Evolutionary conservation across 2,329 filamentous ascomycete genomes (phyloP), one percentile per base, ranked within the genome.

Genomic region (Diaporthe sp.): DNA sequence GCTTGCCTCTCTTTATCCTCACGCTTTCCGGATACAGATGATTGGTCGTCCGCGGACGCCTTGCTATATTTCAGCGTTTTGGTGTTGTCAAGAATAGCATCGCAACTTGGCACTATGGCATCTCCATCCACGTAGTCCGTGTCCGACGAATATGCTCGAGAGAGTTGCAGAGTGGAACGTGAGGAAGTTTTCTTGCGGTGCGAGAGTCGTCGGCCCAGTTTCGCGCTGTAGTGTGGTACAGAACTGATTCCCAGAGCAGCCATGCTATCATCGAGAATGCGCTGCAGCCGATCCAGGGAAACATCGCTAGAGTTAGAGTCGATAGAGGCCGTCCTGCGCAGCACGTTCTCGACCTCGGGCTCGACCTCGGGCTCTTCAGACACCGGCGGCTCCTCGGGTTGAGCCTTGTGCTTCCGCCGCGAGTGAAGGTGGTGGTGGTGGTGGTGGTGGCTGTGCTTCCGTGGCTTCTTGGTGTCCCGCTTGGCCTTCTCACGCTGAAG

Each of bases 111-210:
- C 1, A 98, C 95, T n/a, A 94, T 85, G 25, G 92, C 88, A 77
- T 98, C 95, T n/a, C 91, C 91, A 77, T 98, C 96, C 22, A 91
- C 86, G 79, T 93, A 94, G 75, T 98, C 96, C 0, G 95, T 97
- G 79, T 98, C 96, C 0, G 95, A 97, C 5, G 94, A 95, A 6
- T 88, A 89, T 1, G 86, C 85, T 20, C 86, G 87, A 79, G 82
- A 87, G 80, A 85, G 85, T 28, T 83, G 84, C 51, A 84, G 74
- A 8, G 82, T 82, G 44, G 82, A 81, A 68, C 83, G 82, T 80
- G 79, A 87, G 80, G 80, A 84, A 80, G 76, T 84, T 80, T 81
- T 87, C 84, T 82, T 84, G 58, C 77, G 81, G 61, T 77, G 85
- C 76, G 63, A 80, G 82, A 89, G 84, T 80, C 87, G 86, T 28